Base-by-base conservation (phyloP, 352 stramenopile genomes). In the Pythium sukuiense region DNA sequence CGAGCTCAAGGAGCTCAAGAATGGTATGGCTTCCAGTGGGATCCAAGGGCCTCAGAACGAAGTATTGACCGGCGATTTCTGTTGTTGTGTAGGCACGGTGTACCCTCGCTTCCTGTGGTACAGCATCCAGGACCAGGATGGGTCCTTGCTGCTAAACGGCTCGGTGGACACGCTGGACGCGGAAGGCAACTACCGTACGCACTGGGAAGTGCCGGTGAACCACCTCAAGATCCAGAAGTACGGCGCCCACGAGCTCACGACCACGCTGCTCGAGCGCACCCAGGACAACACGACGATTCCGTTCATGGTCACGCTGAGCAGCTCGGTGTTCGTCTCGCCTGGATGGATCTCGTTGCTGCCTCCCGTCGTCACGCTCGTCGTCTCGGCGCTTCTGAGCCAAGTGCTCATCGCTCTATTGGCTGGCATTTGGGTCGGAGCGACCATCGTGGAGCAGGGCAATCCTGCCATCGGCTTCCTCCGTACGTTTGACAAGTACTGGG, bases 401-500 rank as follows among this genome's bases (percentile, higher is more conserved):
- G 90, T 97, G 53, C 77, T 93, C 9, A 74, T 95, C 26, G 83
- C 87, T 12, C 71, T 97, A 27, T 77, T 96, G 45, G 76, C 82
- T 6, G 90, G 90, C 29, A 90, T 97, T 66, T 97, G 89, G 89
- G 87, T 87, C 52, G 90, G 90, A 45, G 85, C 88, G 20, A 92
- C 76, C 39, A 96, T 92, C 69, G 83, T 94, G 18, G 85, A 75
- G 63, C 77, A 87, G 48, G 87, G 87, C 59, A 83, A 96, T 70
- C 78, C 77, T 33, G 76, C 95, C 30, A 74, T 72, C 29, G 87
- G 80, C 12, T 95, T 96, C 64, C 63, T 95, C 56, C 84, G 84
- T 45, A 92, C 87, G 5, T 92, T 96, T 59, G 88, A 96, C 67
- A 89, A 83, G 63, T 96, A 97, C 79, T 94, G 92, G 81, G 77